Base-by-base conservation (phyloP, 1,284 basidiomycete genomes). In the Trichosporon inkin region DNA sequence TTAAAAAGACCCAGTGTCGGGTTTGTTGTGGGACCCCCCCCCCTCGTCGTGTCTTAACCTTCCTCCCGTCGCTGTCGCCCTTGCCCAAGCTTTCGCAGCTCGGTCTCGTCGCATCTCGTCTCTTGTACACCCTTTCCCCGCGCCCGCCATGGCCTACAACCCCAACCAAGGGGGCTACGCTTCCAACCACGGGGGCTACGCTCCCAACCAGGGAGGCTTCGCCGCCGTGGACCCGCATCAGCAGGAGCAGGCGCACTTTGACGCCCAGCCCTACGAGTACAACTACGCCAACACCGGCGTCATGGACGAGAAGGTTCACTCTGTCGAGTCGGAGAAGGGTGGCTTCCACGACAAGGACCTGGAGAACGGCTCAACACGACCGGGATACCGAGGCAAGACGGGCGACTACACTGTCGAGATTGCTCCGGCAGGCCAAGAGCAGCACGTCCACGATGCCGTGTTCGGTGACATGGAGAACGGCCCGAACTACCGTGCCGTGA, bases 401-500 rank as follows among this genome's bases (percentile, higher is more conserved):
- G 20, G 56, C 53, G 37, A 38, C 24, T 64, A 64, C 53, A 60
- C 56, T 3, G 44, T 57, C 28, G 63, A 64, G 38, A 57, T 64
- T 22, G 53, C 55, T 2, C 63, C 63, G 20, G 63, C 62, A n/a
- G 57, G 44, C 35, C 51, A 36, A 20, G 44, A 49, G 41, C 17
- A 41, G n/a, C 47, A 37, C 11, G 47, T 56, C 16, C 56, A 62
- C 41, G 68, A 71, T 47, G 70, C 68, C 52, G 70, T 71, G 22
- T 71, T 71, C 60, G 67, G 70, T 49, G 66, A 66, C 35, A 64
- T 68, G 38, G 66, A 64, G 44, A 62, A 61, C 19, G 70, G 68
- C 37, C 70, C 68, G 7, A 68, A 71, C 55, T 71, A 68, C 59
- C 64, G 68, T 34, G 65, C 64, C 35, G 70, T 71, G 35, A 62